Percentiles rank a stretch among this genome's conserved stretches.
Conservation (phyloP, 2,329 filamentous ascomycete genomes). For the Dactylonectria estremocensis region DNA sequence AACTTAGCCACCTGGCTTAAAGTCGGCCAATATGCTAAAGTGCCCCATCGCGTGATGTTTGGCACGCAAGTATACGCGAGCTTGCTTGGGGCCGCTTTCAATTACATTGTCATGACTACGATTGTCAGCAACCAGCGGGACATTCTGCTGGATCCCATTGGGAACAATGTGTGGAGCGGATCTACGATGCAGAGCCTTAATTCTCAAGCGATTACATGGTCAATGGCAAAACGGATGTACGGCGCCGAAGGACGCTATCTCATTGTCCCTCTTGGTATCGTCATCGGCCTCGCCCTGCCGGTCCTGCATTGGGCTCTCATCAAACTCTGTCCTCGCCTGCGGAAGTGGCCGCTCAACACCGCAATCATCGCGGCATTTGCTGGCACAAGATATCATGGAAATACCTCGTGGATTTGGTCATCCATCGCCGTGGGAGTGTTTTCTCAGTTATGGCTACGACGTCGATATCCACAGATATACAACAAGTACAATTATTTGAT, state of each 20-base stretch:
- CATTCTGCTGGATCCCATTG: slow-evolving; percentile 58
- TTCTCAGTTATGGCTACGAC: slow-evolving; percentile 47
- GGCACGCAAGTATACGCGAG: slow-evolving; percentile 59
- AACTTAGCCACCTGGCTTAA: slow-evolving; percentile 52
- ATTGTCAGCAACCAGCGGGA: slow-evolving; percentile 60
- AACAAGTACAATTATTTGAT: slow-evolving; percentile 50
- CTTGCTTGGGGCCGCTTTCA: slow-evolving; percentile 59
- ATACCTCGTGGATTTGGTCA: slow-evolving; percentile 52
- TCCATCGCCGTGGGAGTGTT: slow-evolving; percentile 54
- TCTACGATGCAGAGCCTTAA: slow-evolving; percentile 64
- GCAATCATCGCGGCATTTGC: slow-evolving; percentile 59
- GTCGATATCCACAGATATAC: slow-evolving; percentile 42
- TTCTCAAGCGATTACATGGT: slow-evolving; percentile 50
- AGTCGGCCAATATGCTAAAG: slow-evolving; percentile 56
- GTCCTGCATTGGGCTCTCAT: slow-evolving; percentile 53
- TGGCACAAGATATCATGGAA: slow-evolving; percentile 58
- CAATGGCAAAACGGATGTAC: slow-evolving; percentile 61
- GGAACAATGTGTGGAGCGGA: slow-evolving; percentile 63
- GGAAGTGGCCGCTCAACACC: neutral
- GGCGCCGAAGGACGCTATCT: slow-evolving; percentile 26
- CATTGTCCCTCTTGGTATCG: slow-evolving; percentile 49
- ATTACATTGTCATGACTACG: slow-evolving; percentile 62
- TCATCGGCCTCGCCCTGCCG: slow-evolving; percentile 60
- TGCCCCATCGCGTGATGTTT: slow-evolving; percentile 58
- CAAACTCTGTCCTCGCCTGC: slow-evolving; percentile 28